phyloP scores from a whole-genome alignment of 768 basidiomycete genomes.

The Gloeostereum incarnatum region DNA sequence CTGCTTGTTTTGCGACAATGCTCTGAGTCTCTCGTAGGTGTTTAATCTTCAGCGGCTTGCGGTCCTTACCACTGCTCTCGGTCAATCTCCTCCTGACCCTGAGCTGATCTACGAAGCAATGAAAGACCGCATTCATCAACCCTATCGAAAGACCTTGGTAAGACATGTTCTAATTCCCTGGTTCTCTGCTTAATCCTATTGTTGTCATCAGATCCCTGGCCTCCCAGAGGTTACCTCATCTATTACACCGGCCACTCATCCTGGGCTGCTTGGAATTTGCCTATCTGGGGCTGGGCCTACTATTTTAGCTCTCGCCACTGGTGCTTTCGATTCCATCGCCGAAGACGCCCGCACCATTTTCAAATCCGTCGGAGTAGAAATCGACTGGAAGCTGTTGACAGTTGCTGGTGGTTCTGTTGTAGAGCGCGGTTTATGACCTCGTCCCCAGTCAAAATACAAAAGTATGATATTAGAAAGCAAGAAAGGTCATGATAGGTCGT shows the following conservation, averaged over 20 bases:
- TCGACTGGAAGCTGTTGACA: slow-evolving; percentile 85
- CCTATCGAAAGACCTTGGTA: slow-evolving; percentile 84
- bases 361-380: slow-evolving; percentile 57
- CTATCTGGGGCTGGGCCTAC: slow-evolving; percentile 97
- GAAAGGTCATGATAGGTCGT: too few species aligned
- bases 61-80: slow-evolving; percentile 90
- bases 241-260: slow-evolving; percentile 84
- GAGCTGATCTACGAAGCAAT: slow-evolving; percentile 98
- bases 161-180: slow-evolving; percentile 15
- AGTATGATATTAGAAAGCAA: too few species aligned
- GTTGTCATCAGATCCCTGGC: slow-evolving; percentile 72
- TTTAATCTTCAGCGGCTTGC: slow-evolving; percentile 97
- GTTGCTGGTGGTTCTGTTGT: slow-evolving; percentile 41
- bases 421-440: too few species aligned
- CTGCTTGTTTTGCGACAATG: slow-evolving; percentile 1
- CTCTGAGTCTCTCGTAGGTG: slow-evolving; percentile 43
- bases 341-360: slow-evolving; percentile 75
- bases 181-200: background rate
- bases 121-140: slow-evolving; percentile 98
- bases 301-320: slow-evolving; percentile 88
- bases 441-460: too few species aligned
- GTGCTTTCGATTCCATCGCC: slow-evolving; percentile 78
- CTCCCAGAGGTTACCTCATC: slow-evolving; percentile 85
- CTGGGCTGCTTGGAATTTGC: slow-evolving; percentile 94
- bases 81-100: slow-evolving; percentile 84